Conservation (phyloP, 352 stramenopile genomes). For the Phytophthora fragariae region DNA sequence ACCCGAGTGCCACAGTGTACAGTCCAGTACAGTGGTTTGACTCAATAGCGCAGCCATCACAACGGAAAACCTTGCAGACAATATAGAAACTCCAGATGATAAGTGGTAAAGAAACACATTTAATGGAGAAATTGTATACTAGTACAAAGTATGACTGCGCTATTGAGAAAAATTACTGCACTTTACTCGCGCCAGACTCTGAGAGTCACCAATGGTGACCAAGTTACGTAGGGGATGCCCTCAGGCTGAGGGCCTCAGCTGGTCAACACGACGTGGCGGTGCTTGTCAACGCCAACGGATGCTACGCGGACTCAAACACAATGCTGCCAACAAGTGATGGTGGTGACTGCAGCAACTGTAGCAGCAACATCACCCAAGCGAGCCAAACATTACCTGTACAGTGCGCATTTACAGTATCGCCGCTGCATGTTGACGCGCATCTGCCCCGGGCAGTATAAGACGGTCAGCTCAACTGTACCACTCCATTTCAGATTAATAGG, state of each 20-base stretch:
- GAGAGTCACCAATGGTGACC: too few species aligned
- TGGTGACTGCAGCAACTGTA: background rate
- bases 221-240: background rate
- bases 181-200: too few species aligned
- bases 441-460: too few species aligned
- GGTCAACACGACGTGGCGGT: background rate
- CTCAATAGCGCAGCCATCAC: too few species aligned
- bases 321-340: background rate
- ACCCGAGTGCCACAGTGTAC: background rate
- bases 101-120: too few species aligned
- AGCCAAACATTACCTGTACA: background rate
- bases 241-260: background rate
- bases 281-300: background rate
- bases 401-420: background rate
- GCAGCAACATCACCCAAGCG: background rate
- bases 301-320: background rate
- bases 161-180: too few species aligned
- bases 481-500: too few species aligned
- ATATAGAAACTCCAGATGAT: too few species aligned
- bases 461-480: too few species aligned
- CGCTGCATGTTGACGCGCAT: background rate
- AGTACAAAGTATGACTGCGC: too few species aligned
- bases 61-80: too few species aligned
- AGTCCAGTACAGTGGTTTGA: background rate
- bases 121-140: too few species aligned